Percentiles rank a stretch among this genome's conserved stretches.
phyloP scores from a whole-genome alignment of 2,329 filamentous ascomycete species.

The Plenodomus biglobosus region DNA sequence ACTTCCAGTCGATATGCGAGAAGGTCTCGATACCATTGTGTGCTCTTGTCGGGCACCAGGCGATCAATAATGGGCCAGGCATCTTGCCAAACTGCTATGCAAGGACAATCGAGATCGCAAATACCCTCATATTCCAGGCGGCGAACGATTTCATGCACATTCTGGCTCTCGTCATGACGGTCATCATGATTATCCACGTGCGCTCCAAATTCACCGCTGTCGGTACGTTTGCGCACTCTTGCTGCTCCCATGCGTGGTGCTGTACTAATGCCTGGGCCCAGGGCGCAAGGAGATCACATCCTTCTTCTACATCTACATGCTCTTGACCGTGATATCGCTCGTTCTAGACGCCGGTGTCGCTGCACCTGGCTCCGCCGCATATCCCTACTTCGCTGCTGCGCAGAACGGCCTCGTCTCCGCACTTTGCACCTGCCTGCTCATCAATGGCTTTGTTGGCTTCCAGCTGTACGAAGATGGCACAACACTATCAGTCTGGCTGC shows the following conservation, averaged over 20 bases:
- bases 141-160: conserved; percentile 93
- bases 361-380: conserved; percentile 75
- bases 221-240: conserved; percentile 58
- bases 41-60: conserved; percentile 75
- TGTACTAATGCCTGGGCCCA: conserved; percentile 35
- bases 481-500: conserved; percentile 86
- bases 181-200: conserved; percentile 96
- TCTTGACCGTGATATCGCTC: conserved; percentile 84
- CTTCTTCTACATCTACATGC: conserved; percentile 97
- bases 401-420: conserved; percentile 85
- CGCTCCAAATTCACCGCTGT: conserved; percentile 98
- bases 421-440: conserved; percentile 82
- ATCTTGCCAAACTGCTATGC: conserved; percentile 92
- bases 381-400: conserved; percentile 86
- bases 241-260: conserved; percentile 57
- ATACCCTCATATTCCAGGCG: conserved; percentile 97
- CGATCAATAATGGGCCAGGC: conserved; percentile 67
- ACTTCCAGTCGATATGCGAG: conserved; percentile 84
- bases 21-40: conserved; percentile 86
- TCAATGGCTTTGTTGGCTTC: conserved; percentile 98
- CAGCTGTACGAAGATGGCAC: conserved; percentile 98
- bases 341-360: conserved; percentile 91
- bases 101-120: conserved; percentile 91
- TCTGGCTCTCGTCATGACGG: conserved; percentile 83
- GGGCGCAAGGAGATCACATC: conserved; percentile 73